These are phyloP conservation scores for Coemansia furcata DNA, from an alignment of 192 early-diverging fungal genomes.

Conservation along the genomic window DNA sequence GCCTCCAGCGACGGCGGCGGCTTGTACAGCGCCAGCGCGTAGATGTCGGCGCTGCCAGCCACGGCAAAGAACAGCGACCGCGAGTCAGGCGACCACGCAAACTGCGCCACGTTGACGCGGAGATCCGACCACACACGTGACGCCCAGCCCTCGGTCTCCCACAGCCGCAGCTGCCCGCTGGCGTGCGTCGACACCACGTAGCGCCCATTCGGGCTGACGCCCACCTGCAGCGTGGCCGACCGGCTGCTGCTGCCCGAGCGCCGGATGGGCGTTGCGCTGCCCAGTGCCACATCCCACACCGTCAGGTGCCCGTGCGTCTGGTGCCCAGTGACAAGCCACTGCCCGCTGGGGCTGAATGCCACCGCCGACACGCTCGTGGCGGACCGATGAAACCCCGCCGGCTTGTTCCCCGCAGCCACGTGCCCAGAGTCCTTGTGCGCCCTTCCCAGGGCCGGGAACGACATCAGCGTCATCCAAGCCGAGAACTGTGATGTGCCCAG, in stretches of 20 bases:
- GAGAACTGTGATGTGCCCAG: constrained; percentile 32
- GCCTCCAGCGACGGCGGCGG: constrained; percentile 42
- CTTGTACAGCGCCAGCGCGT: constrained; percentile 37
- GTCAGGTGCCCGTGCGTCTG: constrained; percentile 41
- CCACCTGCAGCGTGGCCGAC: constrained; percentile 25
- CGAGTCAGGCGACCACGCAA: constrained; percentile 51
- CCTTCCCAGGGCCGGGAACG: constrained; percentile 18
- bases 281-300: constrained; percentile 51
- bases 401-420: not conserved
- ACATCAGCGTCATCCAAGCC: constrained; percentile 46
- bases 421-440: constrained; percentile 11
- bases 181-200: constrained; percentile 44
- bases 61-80: constrained; percentile 45
- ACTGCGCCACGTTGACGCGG: constrained; percentile 16
- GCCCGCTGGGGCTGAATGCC: constrained; percentile 43
- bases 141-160: constrained; percentile 48
- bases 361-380: constrained; percentile 41
- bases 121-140: constrained; percentile 52
- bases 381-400: constrained; percentile 9
- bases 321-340: constrained; percentile 46
- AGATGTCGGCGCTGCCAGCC: constrained; percentile 24
- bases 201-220: constrained; percentile 36
- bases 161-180: constrained; percentile 47
- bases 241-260: constrained; percentile 38
- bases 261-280: constrained; percentile 40